phyloP scores from a whole-genome alignment of 345 rosid genomes.

The Murraya koenigii region DNA sequence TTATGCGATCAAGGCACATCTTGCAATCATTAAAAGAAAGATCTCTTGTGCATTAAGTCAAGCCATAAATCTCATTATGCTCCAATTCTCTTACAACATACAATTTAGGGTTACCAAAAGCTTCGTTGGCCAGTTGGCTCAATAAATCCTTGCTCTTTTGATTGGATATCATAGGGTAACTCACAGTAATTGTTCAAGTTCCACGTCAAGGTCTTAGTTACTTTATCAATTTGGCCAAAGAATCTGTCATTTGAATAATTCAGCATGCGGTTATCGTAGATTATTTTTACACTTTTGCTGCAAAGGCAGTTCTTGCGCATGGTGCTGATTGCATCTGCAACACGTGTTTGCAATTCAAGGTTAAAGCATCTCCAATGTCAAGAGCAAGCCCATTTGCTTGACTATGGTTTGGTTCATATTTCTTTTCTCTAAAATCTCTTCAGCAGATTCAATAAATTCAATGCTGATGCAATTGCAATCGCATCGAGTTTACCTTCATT shows the following conservation, averaged over 20 bases:
- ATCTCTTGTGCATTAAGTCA: constrained; percentile 66
- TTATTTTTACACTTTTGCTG: constrained; percentile 42
- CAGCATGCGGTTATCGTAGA: constrained; percentile 60
- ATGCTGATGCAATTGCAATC: no score
- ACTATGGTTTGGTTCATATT: constrained; percentile 12
- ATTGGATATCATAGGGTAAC: constrained; percentile 37
- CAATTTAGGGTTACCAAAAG: constrained; percentile 31
- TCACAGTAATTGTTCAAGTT: constrained; percentile 37
- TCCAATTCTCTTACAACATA: constrained; percentile 43
- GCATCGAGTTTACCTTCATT: no score
- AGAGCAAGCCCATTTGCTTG: constrained; percentile 51
- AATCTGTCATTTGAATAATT: constrained; percentile 51
- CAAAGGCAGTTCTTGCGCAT: constrained; percentile 44
- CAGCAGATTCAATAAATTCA: no score
- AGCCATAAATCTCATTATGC: constrained; percentile 39
- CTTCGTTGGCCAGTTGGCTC: constrained; percentile 24
- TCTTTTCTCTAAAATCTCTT: no score
- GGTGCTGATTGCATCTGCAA: constrained; percentile 36
- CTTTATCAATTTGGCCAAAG: constrained; percentile 46
- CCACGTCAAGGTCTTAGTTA: constrained; percentile 33
- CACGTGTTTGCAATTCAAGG: constrained; percentile 45
- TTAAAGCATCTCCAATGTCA: constrained; percentile 55
- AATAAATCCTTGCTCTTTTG: constrained; percentile 39
- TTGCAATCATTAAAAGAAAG: constrained; percentile 20
- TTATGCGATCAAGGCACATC: constrained; percentile 28